Base-by-base conservation (phyloP, 495 filamentous ascomycete species). In the Rostrohypoxylon terebratum region DNA sequence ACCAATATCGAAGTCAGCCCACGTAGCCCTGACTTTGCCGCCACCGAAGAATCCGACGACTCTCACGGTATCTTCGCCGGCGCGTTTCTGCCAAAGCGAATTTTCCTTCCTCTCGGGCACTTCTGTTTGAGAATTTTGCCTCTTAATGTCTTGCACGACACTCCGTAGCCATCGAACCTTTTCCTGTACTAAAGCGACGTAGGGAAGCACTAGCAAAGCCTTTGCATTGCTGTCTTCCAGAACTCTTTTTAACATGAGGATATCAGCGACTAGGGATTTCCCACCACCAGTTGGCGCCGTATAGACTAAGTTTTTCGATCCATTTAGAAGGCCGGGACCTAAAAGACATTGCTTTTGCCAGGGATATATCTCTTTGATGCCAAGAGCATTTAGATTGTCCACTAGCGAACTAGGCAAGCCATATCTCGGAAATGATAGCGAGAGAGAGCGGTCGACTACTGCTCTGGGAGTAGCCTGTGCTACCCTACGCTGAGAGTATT, bases 261-360 rank as follows among this genome's bases (percentile, higher is more conserved):
- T 79, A 78, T 94, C 91, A 36, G 91, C 90, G 47, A 93, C 90
- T 13, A 94, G 85, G 16, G 90, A 92, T 79, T 94, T 95, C 25
- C 93, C 93, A 38, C 91, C 92, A 4, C 92, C 92, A 0, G 92
- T 94, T 8, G 93, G 93, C n/a, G 93, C 93, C 8, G 90, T 92
- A 76, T 96, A 95, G 36, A 95, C 90, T 16, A 96, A 78, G 69
- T 94, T 93, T 48, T 83, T 86, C 53, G 89, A 81, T 18, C 92
- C 92, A 10, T 80, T 71, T 1, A 96, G 78, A 14, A 94, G 81
- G 6, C 92, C 93, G 1, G 86, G 87, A 1, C 89, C 87, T 38
- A 92, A 79, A 16, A 95, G 81, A 75, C 93, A 96, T 31, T 90
- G 88, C n/a, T 90, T 89, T 79, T 95, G 93, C 93, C 93, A 95